Evolutionary conservation across 352 stramenopile species (phyloP).

Genomic region (Sclerospora graminicola): DNA sequence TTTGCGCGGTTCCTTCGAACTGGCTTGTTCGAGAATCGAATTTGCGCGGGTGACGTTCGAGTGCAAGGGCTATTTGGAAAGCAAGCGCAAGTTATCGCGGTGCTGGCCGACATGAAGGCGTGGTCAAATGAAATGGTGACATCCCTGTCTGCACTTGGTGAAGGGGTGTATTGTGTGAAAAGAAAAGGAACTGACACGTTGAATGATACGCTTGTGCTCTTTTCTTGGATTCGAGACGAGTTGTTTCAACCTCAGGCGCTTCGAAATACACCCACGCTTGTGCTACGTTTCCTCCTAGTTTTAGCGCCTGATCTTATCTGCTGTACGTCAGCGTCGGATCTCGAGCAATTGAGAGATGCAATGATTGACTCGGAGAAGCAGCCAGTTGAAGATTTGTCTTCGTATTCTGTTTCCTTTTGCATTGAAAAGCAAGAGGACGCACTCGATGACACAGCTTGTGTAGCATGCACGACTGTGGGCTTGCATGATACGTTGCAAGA

Average conservation of each 20-base stretch:
- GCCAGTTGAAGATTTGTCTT: slow-evolving; percentile 15
- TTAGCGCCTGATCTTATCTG: slow-evolving; percentile 23
- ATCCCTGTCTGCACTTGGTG: slow-evolving; percentile 15
- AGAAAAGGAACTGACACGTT: slow-evolving; percentile 1
- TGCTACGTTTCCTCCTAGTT: slow-evolving; percentile 40
- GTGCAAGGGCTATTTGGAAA: slow-evolving; percentile 47
- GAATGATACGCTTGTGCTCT: slow-evolving; percentile 29
- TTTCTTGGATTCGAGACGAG: slow-evolving; percentile 47
- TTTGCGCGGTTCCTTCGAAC: slow-evolving; percentile 46
- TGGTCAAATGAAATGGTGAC: slow-evolving; percentile 25
- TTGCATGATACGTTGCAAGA: slow-evolving; percentile 5
- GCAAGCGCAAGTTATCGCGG: slow-evolving; percentile 31
- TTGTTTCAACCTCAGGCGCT: slow-evolving; percentile 32
- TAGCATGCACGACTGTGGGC: slow-evolving; percentile 19
- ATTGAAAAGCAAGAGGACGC: slow-evolving; percentile 41
- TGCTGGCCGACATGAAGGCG: slow-evolving; percentile 24
- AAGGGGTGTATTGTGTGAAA: slow-evolving; percentile 52
- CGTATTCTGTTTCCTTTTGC: slow-evolving; percentile 27
- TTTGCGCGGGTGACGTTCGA: slow-evolving; percentile 6
- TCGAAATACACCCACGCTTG: slow-evolving; percentile 46
- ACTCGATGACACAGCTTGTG: slow-evolving; percentile 26
- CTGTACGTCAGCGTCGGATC: slow-evolving; percentile 14
- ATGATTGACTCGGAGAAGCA: slow-evolving; percentile 4
- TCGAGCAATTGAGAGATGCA: slow-evolving; percentile 9
- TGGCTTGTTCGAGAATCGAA: slow-evolving; percentile 27